Conservation (phyloP, 495 filamentous ascomycete species). For the Daldinia grandis region DNA sequence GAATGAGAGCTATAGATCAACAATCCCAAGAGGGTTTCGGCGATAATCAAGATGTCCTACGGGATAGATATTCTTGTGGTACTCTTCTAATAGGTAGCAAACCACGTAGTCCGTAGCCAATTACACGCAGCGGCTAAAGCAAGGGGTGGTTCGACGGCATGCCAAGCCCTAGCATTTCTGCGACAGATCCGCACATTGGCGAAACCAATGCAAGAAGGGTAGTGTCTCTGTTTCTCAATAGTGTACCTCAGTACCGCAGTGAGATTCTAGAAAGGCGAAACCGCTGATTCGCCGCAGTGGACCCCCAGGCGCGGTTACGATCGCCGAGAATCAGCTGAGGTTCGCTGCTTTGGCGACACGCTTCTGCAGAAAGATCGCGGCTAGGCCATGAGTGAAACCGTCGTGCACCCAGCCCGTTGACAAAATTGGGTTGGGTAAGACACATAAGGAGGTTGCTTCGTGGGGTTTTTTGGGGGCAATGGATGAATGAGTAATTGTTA, state of each 20-base stretch:
- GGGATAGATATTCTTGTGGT: neutral
- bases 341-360: slow-evolving; percentile 9
- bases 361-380: slow-evolving; percentile 22
- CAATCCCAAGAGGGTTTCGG: neutral
- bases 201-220: slow-evolving; percentile 37
- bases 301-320: slow-evolving; percentile 37
- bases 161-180: slow-evolving; percentile 34
- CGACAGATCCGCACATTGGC: slow-evolving; percentile 41
- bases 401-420: slow-evolving; percentile 13
- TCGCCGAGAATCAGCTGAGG: slow-evolving; percentile 41
- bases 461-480: slow-evolving; percentile 1
- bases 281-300: slow-evolving; percentile 28
- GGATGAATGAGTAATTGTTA: neutral
- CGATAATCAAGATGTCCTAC: neutral
- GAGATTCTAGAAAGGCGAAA: slow-evolving; percentile 15
- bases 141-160: slow-evolving; percentile 19
- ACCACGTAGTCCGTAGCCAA: slow-evolving; percentile 25
- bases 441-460: neutral
- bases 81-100: neutral
- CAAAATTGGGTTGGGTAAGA: slow-evolving; percentile 3
- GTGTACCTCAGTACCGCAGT: neutral
- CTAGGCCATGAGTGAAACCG: slow-evolving; percentile 26
- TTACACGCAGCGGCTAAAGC: slow-evolving; percentile 13
- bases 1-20: neutral
- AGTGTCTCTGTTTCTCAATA: slow-evolving; percentile 4